Percentiles rank a stretch among this genome's conserved stretches.
Evolutionary conservation across 805 yeast genomes (phyloP).

Genomic region (Cyberlindnera misumaiensis): DNA sequence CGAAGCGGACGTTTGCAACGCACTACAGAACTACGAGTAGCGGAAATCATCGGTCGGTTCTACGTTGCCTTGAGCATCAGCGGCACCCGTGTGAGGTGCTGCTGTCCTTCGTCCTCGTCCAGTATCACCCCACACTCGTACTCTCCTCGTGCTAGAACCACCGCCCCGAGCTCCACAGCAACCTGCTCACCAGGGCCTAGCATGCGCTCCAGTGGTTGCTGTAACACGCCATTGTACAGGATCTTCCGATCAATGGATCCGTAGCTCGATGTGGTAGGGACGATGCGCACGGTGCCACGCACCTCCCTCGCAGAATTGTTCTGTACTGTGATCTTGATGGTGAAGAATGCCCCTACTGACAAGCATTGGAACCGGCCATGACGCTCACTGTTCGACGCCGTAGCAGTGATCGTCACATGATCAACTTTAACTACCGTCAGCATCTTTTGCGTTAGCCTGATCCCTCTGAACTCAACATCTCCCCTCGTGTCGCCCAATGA

Average conservation of each 20-base stretch:
- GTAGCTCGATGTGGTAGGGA: conserved; percentile 36
- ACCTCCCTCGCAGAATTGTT: conserved; percentile 40
- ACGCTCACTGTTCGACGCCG: conserved; percentile 9
- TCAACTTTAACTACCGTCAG: conserved; percentile 45
- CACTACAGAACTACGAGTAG: no score
- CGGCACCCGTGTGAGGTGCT: conserved; percentile 34
- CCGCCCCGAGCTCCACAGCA: conserved; percentile 45
- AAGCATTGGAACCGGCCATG: conserved; percentile 29
- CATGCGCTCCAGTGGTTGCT: conserved; percentile 39
- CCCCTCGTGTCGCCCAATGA: conserved; percentile 42
- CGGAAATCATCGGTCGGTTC: no score
- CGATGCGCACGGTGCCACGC: conserved; percentile 53
- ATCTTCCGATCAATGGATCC: conserved; percentile 48
- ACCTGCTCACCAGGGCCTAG: conserved; percentile 37
- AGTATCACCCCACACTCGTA: conserved; percentile 73
- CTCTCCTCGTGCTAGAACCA: conserved; percentile 68
- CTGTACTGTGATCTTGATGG: conserved; percentile 39
- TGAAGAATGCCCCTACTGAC: conserved; percentile 42
- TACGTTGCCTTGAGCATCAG: conserved; percentile 31
- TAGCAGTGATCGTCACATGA: conserved; percentile 37
- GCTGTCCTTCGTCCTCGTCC: conserved; percentile 37
- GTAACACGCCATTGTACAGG: conserved; percentile 67
- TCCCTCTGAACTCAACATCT: conserved; percentile 55
- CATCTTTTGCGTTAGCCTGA: conserved; percentile 59
- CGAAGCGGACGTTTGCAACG: no score